Evolutionary conservation across 148 eudicot genomes (phyloP), one percentile per base, ranked within the genome.

Genomic region (Oxyria digyna): DNA sequence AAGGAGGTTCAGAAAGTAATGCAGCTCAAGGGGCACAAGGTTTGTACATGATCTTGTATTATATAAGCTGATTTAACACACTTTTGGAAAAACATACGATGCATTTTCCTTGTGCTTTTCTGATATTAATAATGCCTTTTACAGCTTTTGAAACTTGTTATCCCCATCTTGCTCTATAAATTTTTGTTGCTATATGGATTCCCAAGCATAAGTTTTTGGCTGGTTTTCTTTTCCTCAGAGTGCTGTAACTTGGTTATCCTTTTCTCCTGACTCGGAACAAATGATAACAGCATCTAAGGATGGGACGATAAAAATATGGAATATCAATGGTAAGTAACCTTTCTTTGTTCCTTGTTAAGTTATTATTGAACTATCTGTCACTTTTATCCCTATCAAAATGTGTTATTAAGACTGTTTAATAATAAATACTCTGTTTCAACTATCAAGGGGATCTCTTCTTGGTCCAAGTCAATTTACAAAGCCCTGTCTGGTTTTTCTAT

Each of bases 21-120:
- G 99, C 97, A 94, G 82, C 96, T 94, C 32, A 94, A 90, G 84
- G 99, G 99, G 64, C 97, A 94, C 74, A 94, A 94, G 97, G 99
- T 94, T 20, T 66, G 42, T 12, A 66, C 21, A 59, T 29, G 38
- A 13, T 59, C 62, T 52, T 52, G 24, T 1, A 8, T 23, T 9
- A 52, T 10, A 8, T 20, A 20, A 9, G 15, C 3, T 23, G 13
- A 54, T 23, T 54, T 54, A 10, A 24, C 24, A 9, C 12, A 23
- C 62, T 23, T 54, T 8, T 23, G 24, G 5, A 54, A 23, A 8
- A 6, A 46, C 1, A 8, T 20, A 46, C 1, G 0, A 3, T 17
- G 52, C 23, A 46, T 46, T n/a, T 18, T n/a, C 18, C 6, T 46
- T 9, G 3, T n/a, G 52, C 11, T 2, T 46, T 46, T 46, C 23